Percentiles rank a stretch among this genome's conserved stretches.
phyloP scores from a whole-genome alignment of 1,284 basidiomycete species.

The Tausonia pullulans region DNA sequence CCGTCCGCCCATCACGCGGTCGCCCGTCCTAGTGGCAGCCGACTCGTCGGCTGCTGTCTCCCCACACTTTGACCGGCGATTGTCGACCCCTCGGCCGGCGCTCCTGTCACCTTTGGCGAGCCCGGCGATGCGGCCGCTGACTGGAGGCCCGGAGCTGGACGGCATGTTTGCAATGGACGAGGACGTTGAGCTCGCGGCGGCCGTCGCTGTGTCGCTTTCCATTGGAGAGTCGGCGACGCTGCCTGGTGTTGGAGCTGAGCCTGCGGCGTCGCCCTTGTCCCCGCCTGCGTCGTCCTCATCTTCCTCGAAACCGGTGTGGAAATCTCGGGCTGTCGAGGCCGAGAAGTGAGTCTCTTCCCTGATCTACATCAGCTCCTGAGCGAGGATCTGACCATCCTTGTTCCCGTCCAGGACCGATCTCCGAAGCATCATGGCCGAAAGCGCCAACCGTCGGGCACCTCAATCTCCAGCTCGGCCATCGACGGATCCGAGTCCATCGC shows the following conservation, averaged over 20 bases:
- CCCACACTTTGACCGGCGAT: slow-evolving; percentile 19
- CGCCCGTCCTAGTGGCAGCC: slow-evolving; percentile 35
- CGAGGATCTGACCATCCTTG: slow-evolving; percentile 1
- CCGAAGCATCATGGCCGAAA: slow-evolving; percentile 67
- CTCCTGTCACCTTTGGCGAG: slow-evolving; percentile 29
- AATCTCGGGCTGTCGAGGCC: slow-evolving; percentile 35
- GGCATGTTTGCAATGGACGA: slow-evolving; percentile 59
- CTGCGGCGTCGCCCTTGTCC: slow-evolving; percentile 14
- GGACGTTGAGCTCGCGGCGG: slow-evolving; percentile 20
- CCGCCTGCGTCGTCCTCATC: not conserved
- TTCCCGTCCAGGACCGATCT: slow-evolving; percentile 53
- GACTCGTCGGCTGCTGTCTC: slow-evolving; percentile 5
- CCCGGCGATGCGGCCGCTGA: slow-evolving; percentile 28
- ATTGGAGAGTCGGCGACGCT: slow-evolving; percentile 17
- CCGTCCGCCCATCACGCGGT: slow-evolving; percentile 29
- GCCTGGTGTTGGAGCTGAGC: slow-evolving; percentile 7
- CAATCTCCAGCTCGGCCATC: not conserved
- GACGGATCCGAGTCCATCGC: slow-evolving; percentile 32
- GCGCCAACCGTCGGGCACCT: slow-evolving; percentile 17
- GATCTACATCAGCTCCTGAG: slow-evolving; percentile 3
- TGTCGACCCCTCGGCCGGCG: slow-evolving; percentile 19
- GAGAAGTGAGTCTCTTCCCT: slow-evolving; percentile 35
- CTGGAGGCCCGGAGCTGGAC: slow-evolving; percentile 31
- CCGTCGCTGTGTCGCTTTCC: slow-evolving; percentile 22
- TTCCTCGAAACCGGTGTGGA: slow-evolving; percentile 35